Conservation (phyloP, 306 rosid species). For the Vigna radiata region DNA sequence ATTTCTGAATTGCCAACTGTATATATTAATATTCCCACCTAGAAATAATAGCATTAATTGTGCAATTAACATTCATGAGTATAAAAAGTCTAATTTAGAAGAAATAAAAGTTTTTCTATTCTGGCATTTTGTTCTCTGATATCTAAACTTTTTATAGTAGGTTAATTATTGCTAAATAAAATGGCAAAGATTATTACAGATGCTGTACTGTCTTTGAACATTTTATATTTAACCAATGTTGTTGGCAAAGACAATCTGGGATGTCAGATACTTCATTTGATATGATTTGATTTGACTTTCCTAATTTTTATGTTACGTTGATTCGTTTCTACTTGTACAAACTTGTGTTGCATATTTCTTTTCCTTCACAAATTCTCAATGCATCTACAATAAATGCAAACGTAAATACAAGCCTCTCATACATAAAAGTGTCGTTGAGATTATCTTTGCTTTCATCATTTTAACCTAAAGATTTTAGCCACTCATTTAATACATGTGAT, state of each 20-base stretch:
- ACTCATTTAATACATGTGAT: background rate
- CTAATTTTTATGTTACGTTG: background rate
- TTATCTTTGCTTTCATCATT: background rate
- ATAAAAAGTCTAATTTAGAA: background rate
- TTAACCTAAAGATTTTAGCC: background rate
- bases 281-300: constrained; percentile 21
- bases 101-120: background rate
- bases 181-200: background rate
- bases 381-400: background rate
- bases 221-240: background rate
- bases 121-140: background rate
- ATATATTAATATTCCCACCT: background rate
- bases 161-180: background rate
- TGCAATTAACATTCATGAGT: background rate
- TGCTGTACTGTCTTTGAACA: background rate
- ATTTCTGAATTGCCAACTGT: constrained; percentile 8
- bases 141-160: background rate
- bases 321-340: background rate
- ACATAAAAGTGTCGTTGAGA: background rate
- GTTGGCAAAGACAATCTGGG: constrained; percentile 15
- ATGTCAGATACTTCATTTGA: constrained; percentile 13
- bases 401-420: background rate
- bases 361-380: background rate
- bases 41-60: background rate
- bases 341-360: background rate